These are phyloP conservation scores for Maudiozyma humilis DNA, from an alignment of 1,139 yeast species.

Conservation along the genomic window DNA sequence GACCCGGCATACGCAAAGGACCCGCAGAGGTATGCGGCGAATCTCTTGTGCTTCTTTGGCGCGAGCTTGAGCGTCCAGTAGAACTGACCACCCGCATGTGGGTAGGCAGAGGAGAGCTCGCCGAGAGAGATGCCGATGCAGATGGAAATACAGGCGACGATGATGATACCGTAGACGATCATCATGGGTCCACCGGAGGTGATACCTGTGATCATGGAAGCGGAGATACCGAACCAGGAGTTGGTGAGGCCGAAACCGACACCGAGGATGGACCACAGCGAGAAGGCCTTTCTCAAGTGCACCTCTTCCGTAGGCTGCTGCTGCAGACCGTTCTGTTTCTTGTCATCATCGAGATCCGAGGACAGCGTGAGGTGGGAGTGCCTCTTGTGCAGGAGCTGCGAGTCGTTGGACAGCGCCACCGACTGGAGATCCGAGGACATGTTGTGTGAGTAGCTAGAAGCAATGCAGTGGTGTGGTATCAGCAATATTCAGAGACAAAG, in stretches of 20 bases:
- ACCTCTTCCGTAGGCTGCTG: slow-evolving; percentile 19
- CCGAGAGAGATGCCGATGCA: slow-evolving; percentile 47
- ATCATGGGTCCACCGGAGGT: slow-evolving; percentile 61
- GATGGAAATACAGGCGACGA: slow-evolving; percentile 46
- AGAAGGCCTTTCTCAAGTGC: slow-evolving; percentile 33
- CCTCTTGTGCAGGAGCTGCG: slow-evolving; percentile 7
- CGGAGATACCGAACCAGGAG: slow-evolving; percentile 64
- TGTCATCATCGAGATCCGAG: background rate
- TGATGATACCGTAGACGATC: slow-evolving; percentile 59
- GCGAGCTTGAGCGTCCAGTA: slow-evolving; percentile 55
- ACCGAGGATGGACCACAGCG: slow-evolving; percentile 46
- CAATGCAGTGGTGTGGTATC: too few species aligned
- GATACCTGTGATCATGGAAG: slow-evolving; percentile 55
- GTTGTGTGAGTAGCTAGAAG: too few species aligned
- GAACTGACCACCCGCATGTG: slow-evolving; percentile 62
- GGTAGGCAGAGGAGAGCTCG: slow-evolving; percentile 49
- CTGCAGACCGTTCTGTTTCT: background rate
- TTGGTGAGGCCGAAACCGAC: slow-evolving; percentile 65
- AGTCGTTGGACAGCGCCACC: background rate
- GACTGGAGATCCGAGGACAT: background rate
- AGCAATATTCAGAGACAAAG: too few species aligned
- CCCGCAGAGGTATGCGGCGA: slow-evolving; percentile 51
- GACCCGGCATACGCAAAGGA: slow-evolving; percentile 55
- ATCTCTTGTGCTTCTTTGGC: slow-evolving; percentile 41
- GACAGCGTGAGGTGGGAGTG: slow-evolving; percentile 4